Evolutionary conservation across 139 green algal species (phyloP).

Genomic region (Astrephomene gubernaculifera): DNA sequence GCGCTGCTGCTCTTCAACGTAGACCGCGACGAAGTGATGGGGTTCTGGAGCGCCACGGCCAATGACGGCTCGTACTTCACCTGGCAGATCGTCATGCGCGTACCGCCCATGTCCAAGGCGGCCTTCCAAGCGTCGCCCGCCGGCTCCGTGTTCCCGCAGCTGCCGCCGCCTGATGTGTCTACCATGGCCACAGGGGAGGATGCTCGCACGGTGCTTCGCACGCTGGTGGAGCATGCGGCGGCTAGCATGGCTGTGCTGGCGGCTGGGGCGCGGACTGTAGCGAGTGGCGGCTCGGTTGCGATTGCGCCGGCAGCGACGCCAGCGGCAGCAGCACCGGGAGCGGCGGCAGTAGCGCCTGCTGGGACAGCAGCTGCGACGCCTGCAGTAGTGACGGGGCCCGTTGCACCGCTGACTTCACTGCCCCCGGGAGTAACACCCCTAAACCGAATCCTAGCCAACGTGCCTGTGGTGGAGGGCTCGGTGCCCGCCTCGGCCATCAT

Average conservation of each 20-base stretch:
- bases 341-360: background rate
- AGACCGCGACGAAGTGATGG: background rate
- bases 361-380: background rate
- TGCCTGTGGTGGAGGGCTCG: too few relatives aligned
- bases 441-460: too few relatives aligned
- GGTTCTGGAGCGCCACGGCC: background rate
- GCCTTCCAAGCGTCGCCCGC: background rate
- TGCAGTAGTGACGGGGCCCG: background rate
- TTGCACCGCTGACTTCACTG: too few relatives aligned
- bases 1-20: constrained; percentile 16
- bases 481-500: too few relatives aligned
- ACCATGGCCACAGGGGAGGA: background rate
- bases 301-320: background rate
- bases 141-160: background rate
- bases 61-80: background rate
- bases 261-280: too few relatives aligned
- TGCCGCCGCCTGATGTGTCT: background rate
- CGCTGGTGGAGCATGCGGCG: background rate
- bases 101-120: background rate
- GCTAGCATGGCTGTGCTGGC: too few relatives aligned
- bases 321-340: background rate
- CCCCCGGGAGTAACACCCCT: too few relatives aligned
- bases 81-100: background rate
- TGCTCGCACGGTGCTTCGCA: background rate
- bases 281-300: too few relatives aligned